Percentiles rank a stretch among this genome's conserved stretches.
phyloP scores from a whole-genome alignment of 1,139 yeast species.

The Yamadazyma atlantica region DNA sequence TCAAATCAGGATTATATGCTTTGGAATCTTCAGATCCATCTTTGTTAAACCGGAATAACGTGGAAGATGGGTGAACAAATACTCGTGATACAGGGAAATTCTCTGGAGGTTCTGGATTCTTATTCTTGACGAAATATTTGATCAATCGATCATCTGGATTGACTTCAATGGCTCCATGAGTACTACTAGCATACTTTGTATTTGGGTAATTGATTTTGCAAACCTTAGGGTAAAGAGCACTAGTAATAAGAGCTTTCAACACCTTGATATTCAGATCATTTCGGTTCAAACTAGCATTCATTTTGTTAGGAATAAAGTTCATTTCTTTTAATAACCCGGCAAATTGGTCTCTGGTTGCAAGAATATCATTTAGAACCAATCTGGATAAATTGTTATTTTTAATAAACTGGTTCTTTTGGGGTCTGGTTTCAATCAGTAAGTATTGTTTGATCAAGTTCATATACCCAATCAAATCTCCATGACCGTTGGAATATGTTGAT shows the following conservation, averaged over 20 bases:
- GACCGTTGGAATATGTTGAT: slow-evolving; percentile 30
- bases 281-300: slow-evolving; percentile 34
- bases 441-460: slow-evolving; percentile 59
- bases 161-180: slow-evolving; percentile 77
- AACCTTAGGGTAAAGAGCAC: slow-evolving; percentile 79
- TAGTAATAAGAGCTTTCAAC: slow-evolving; percentile 68
- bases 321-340: slow-evolving; percentile 66
- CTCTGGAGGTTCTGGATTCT: slow-evolving; percentile 6
- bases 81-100: slow-evolving; percentile 11
- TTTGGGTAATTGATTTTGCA: slow-evolving; percentile 83
- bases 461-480: slow-evolving; percentile 76
- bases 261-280: slow-evolving; percentile 52
- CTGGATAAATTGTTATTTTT: slow-evolving; percentile 63
- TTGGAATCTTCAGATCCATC: slow-evolving; percentile 36
- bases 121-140: slow-evolving; percentile 58
- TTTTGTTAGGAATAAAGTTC: slow-evolving; percentile 53
- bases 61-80: slow-evolving; percentile 17
- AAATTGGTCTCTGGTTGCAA: slow-evolving; percentile 69
- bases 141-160: slow-evolving; percentile 80
- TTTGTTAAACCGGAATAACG: slow-evolving; percentile 19
- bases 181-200: slow-evolving; percentile 66
- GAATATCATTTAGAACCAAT: slow-evolving; percentile 66
- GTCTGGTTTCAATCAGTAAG: slow-evolving; percentile 11
- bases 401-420: slow-evolving; percentile 49
- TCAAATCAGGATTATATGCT: slow-evolving; percentile 24